These are phyloP conservation scores for Sporothrix curviconia DNA, from an alignment of 2,329 filamentous ascomycete genomes.

Conservation along the genomic window DNA sequence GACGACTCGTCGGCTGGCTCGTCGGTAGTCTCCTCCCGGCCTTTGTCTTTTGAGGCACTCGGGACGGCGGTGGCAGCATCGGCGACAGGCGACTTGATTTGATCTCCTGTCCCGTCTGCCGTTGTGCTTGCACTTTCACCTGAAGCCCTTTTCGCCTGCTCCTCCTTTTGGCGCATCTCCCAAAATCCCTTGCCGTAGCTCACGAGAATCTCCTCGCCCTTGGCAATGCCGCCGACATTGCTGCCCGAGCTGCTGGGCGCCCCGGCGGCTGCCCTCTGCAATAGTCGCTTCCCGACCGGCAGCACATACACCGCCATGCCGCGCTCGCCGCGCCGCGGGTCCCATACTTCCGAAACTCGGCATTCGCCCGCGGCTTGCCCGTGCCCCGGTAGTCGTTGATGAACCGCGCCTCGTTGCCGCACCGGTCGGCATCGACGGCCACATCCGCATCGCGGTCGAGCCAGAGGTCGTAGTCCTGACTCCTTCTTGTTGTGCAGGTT, in stretches of 20 bases:
- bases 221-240: constrained; percentile 34
- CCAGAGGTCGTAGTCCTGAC: constrained; percentile 60
- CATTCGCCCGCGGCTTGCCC: constrained; percentile 40
- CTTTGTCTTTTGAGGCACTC: too few relatives aligned
- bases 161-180: constrained; percentile 40
- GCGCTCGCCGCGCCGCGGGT: constrained; percentile 42
- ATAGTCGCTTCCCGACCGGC: constrained; percentile 32
- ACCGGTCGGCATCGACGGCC: constrained; percentile 52
- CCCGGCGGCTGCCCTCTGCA: neutral
- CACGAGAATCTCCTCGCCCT: constrained; percentile 58
- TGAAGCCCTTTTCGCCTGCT: constrained; percentile 5
- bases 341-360: constrained; percentile 56
- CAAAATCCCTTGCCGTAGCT: constrained; percentile 65
- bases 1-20: neutral
- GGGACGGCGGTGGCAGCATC: too few relatives aligned
- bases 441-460: constrained; percentile 50
- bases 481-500: constrained; percentile 32
- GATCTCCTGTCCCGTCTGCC: neutral
- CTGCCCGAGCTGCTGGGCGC: neutral
- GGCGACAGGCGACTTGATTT: neutral
- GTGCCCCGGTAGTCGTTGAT: constrained; percentile 62
- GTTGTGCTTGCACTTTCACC: neutral
- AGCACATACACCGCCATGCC: constrained; percentile 55
- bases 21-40: too few relatives aligned
- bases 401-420: constrained; percentile 59